Percentiles rank a stretch among this genome's conserved stretches.
These are phyloP conservation scores for Lecanicillium sp. DNA, from an alignment of 2,329 filamentous ascomycete genomes.

Conservation along the genomic window DNA sequence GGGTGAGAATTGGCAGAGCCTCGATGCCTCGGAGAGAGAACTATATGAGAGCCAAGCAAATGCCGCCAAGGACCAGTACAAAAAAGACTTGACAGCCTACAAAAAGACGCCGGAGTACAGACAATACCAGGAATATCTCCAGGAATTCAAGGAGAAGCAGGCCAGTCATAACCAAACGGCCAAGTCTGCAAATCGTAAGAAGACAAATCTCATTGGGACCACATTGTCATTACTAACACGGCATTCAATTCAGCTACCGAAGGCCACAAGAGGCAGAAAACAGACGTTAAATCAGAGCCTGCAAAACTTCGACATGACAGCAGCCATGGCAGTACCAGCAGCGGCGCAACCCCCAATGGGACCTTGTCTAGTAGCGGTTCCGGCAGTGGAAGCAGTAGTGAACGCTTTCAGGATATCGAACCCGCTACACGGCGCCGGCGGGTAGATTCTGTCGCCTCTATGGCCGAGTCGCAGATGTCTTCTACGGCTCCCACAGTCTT, in stretches of 20 bases:
- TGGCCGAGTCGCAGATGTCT: slow-evolving; percentile 36
- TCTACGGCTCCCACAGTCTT: slow-evolving; percentile 26
- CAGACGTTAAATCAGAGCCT: slow-evolving; percentile 31
- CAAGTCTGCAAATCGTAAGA: slow-evolving; percentile 4
- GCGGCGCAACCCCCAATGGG: slow-evolving; percentile 29
- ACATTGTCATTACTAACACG: background rate
- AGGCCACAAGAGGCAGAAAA: slow-evolving; percentile 31
- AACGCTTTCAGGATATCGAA: slow-evolving; percentile 39
- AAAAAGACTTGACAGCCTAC: slow-evolving; percentile 62
- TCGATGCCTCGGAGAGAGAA: slow-evolving; percentile 60
- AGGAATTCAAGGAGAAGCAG: slow-evolving; percentile 72
- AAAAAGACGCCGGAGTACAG: slow-evolving; percentile 67
- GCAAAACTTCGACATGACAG: slow-evolving; percentile 27
- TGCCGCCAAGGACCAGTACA: slow-evolving; percentile 67
- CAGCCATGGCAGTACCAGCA: slow-evolving; percentile 31
- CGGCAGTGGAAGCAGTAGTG: slow-evolving; percentile 37
- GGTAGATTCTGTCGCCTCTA: slow-evolving; percentile 38
- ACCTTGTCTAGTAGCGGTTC: slow-evolving; percentile 27
- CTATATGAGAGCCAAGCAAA: slow-evolving; percentile 65
- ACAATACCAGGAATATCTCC: slow-evolving; percentile 62
- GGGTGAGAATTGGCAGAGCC: slow-evolving; percentile 72
- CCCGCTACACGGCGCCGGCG: slow-evolving; percentile 37
- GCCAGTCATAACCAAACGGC: slow-evolving; percentile 46
- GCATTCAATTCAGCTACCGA: slow-evolving; percentile 34
- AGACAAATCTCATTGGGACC: background rate